Base-by-base conservation (phyloP, 257 asterid species). In the Cynanchum wilfordii region DNA sequence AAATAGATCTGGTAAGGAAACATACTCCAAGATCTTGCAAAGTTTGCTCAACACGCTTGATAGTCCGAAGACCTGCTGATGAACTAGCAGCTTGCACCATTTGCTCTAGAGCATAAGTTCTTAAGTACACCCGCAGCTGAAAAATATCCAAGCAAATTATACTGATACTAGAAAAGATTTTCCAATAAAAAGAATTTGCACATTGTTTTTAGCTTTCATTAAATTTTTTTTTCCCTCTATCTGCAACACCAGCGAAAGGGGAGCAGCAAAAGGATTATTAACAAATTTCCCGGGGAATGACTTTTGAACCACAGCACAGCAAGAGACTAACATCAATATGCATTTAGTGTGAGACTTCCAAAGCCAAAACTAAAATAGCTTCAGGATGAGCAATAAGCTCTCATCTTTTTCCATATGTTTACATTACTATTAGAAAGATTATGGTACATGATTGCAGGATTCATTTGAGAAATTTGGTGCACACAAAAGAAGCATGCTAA, bases 31-130 rank as follows among this genome's bases (percentile, higher is more conserved):
- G 97, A 77, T 92, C 99, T 84, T 92, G 99, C 74, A 95, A 84
- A 60, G 99, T 89, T 85, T 95, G 99, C 82, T 95, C 99, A 68
- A 90, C 96, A 64, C 95, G 90, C 79, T 95, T 95, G 81, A 92
- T 90, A 73, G 95, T 92, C 80, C 98, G 89, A 62, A 95, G 97
- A 71, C 98, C 99, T 7, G 99, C 97, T 36, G 96, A 92, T 27
- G 99, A 95, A 84, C 98, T 95, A 68, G 94, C 99, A 73, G 97
- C 99, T 90, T 95, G 97, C 83, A 95, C 98, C 96, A 92, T 90
- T 85, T 92, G 98, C 77, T 88, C 98, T 71, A 87, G 91, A 60
- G 90, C 97, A 82, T 95, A 87, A 62, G 98, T 83, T 72, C 98
- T 85, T 81, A 90, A 85, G 84, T 92, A 89, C 58, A 95, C 96